phyloP scores from a whole-genome alignment of 2,329 filamentous ascomycete genomes.

The Diplocarpon mali region DNA sequence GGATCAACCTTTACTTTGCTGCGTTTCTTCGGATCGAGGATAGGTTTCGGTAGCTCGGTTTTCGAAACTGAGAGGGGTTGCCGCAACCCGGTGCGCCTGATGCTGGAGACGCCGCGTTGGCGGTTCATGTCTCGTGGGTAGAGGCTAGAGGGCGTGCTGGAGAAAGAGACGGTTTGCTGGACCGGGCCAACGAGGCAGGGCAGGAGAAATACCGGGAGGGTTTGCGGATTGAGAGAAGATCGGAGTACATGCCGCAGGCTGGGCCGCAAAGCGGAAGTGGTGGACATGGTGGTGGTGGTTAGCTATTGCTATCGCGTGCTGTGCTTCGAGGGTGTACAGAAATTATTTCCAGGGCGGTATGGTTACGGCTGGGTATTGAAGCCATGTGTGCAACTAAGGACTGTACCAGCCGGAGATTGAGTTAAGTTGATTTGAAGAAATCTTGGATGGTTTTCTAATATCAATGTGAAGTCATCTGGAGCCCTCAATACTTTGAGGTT shows the following conservation, averaged over 20 bases:
- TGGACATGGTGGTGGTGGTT: constrained; percentile 20
- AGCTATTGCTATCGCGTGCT: constrained; percentile 11
- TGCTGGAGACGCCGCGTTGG: constrained; percentile 68
- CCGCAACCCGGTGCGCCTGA: constrained; percentile 65
- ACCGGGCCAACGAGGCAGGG: constrained; percentile 19
- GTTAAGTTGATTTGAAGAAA: too few relatives aligned
- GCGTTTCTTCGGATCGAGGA: constrained; percentile 45
- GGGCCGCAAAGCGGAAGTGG: constrained; percentile 20
- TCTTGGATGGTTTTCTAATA: too few relatives aligned
- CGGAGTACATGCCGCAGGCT: constrained; percentile 5
- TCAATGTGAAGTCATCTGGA: too few relatives aligned
- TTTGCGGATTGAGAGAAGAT: constrained; percentile 1
- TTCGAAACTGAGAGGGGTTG: constrained; percentile 65
- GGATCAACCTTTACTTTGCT: constrained; percentile 45
- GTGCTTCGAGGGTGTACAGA: too few relatives aligned
- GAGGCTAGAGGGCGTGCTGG: constrained; percentile 19
- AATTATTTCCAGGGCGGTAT: too few relatives aligned
- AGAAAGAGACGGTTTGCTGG: constrained; percentile 26
- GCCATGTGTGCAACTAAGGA: too few relatives aligned
- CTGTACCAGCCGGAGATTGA: too few relatives aligned
- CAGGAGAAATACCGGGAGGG: constrained; percentile 25
- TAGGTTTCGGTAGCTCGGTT: constrained; percentile 62
- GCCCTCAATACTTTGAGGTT: too few relatives aligned
- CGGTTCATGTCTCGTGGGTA: constrained; percentile 61
- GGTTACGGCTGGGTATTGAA: not conserved